Conservation (phyloP, 1,284 basidiomycete genomes). For the Microbotryomycetes sp. region DNA sequence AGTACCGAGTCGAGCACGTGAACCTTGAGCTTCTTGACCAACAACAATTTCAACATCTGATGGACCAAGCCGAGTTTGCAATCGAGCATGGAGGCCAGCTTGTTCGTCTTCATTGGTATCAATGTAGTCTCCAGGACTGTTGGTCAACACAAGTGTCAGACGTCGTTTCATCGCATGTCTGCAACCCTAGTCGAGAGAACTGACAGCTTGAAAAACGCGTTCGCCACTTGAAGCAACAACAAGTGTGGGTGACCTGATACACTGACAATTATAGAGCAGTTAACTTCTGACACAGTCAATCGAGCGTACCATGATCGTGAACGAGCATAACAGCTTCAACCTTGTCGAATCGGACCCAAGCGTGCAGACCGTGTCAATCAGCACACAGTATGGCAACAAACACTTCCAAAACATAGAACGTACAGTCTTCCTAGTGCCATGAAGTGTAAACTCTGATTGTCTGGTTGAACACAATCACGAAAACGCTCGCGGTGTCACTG, state of each 20-base stretch:
- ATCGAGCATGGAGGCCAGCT: slow-evolving; percentile 74
- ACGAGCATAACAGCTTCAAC: slow-evolving; percentile 96
- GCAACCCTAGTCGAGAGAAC: slow-evolving; percentile 43
- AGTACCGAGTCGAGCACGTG: slow-evolving; percentile 3
- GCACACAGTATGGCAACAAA: neutral
- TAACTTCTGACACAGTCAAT: neutral
- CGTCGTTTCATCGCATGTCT: neutral
- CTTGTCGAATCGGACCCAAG: slow-evolving; percentile 56
- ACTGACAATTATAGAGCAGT: neutral
- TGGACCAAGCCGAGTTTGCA: slow-evolving; percentile 82
- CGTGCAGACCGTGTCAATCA: slow-evolving; percentile 51
- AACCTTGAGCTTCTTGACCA: slow-evolving; percentile 5
- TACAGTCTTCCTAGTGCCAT: slow-evolving; percentile 48
- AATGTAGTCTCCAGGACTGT: slow-evolving; percentile 92
- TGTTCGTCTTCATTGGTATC: slow-evolving; percentile 91
- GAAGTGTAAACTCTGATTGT: slow-evolving; percentile 46
- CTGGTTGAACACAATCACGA: neutral
- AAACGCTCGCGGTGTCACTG: neutral
- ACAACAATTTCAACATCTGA: slow-evolving; percentile 40
- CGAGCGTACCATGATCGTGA: slow-evolving; percentile 51
- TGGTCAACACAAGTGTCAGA: neutral
- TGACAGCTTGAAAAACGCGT: slow-evolving; percentile 96
- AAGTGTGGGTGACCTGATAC: slow-evolving; percentile 84
- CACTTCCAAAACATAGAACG: neutral
- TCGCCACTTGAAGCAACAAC: slow-evolving; percentile 95